Evolutionary conservation across 495 filamentous ascomycete species (phyloP).

Genomic region (Chaetomium tenue): DNA sequence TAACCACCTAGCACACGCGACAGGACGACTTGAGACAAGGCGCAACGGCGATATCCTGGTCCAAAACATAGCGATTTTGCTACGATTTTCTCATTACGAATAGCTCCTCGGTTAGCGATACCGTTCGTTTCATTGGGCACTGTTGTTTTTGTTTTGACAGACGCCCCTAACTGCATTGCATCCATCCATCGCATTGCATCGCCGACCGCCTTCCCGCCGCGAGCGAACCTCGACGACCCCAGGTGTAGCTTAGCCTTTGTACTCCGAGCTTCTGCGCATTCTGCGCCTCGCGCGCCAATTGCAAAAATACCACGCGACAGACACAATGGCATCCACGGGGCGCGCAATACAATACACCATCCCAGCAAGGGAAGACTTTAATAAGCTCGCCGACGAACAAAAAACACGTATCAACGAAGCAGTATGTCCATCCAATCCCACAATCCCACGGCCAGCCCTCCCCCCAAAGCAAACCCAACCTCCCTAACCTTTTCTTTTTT

Average conservation of each 20-base stretch:
- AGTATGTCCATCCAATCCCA: conserved; percentile 19
- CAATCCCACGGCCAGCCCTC: background rate
- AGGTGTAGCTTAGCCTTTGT: no score
- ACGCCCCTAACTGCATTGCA: conserved; percentile 5
- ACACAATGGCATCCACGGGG: conserved; percentile 30
- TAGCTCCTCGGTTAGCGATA: conserved; percentile 11
- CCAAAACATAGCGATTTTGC: conserved; percentile 3
- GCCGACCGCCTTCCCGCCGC: conserved; percentile 1
- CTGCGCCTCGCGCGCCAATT: conserved; percentile 5
- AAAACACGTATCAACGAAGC: conserved; percentile 39
- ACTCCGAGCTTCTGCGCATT: background rate
- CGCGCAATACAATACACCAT: conserved; percentile 39
- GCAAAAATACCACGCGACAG: background rate
- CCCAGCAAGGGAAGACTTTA: conserved; percentile 38
- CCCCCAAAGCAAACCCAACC: background rate
- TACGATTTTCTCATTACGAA: background rate
- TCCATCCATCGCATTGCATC: background rate
- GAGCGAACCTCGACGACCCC: conserved; percentile 2
- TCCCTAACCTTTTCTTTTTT: conserved; percentile 3
- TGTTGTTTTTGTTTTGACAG: conserved; percentile 3
- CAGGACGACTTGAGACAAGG: conserved; percentile 2
- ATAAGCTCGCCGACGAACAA: conserved; percentile 39
- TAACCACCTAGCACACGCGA: conserved; percentile 19
- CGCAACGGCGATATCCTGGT: conserved; percentile 1
- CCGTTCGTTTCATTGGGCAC: background rate